Conservation (phyloP, 2,329 filamentous ascomycete species). For the Macrophomina phaseolina region DNA sequence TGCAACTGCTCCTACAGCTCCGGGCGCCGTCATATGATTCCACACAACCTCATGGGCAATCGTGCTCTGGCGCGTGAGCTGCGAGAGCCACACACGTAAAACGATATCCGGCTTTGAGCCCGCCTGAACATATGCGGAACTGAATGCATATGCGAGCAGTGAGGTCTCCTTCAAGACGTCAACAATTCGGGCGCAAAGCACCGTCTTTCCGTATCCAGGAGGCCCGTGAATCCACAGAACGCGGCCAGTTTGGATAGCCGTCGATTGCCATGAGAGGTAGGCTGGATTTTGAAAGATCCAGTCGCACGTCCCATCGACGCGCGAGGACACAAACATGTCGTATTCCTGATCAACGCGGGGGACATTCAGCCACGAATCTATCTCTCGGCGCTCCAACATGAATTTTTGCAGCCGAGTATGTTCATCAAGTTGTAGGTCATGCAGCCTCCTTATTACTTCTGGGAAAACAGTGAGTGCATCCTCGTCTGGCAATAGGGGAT, state of each 20-base stretch:
- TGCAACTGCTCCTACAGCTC: neutral
- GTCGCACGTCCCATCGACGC: neutral
- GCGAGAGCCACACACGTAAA: neutral
- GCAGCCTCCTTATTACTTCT: neutral
- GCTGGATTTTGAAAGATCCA: neutral
- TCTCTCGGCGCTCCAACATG: neutral
- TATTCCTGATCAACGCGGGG: neutral
- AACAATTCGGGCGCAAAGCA: neutral
- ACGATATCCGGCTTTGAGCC: neutral
- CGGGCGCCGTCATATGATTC: neutral
- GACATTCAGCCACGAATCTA: neutral
- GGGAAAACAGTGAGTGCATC: too few relatives aligned
- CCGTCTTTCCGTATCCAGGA: neutral
- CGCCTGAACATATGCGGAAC: neutral
- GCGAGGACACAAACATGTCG: neutral
- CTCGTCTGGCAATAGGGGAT: neutral
- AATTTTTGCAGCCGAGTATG: neutral
- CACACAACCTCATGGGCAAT: neutral
- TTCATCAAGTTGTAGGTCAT: neutral
- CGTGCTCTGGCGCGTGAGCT: neutral
- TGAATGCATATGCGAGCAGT: neutral
- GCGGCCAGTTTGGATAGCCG: neutral
- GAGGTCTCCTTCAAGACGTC: neutral
- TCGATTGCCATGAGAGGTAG: neutral
- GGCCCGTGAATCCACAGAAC: neutral